phyloP scores from a whole-genome alignment of 176 grass and related monocot genomes.

The Cymbopogon citratus region DNA sequence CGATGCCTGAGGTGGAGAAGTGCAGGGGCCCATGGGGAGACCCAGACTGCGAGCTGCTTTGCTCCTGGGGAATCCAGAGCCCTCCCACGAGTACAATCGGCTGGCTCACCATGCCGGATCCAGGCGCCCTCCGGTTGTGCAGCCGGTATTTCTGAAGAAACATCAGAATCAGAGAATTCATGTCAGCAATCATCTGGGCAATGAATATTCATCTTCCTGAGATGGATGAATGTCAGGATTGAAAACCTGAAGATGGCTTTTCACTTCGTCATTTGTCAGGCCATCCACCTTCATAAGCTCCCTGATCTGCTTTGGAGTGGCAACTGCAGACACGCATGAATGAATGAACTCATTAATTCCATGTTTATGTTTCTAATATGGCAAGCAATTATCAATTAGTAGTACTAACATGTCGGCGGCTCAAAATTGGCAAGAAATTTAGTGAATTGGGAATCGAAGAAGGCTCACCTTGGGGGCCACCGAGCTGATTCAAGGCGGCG shows the following conservation, averaged over 20 bases:
- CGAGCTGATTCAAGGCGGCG: constrained; percentile 61
- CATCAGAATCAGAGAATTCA: neutral
- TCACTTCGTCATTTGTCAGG: constrained; percentile 96
- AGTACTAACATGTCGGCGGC: neutral
- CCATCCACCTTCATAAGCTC: constrained; percentile 95
- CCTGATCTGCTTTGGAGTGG: constrained; percentile 95
- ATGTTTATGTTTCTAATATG: neutral
- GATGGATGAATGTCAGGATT: neutral
- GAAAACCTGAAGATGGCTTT: constrained; percentile 97
- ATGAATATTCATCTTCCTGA: neutral
- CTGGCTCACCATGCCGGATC: constrained; percentile 10
- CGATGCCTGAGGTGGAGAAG: constrained; percentile 41
- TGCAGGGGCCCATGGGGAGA: constrained; percentile 70
- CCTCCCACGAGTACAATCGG: constrained; percentile 43
- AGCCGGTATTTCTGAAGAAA: constrained; percentile 85
- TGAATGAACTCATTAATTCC: neutral
- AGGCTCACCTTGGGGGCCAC: constrained; percentile 73
- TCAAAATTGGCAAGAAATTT: neutral
- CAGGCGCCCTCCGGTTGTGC: constrained; percentile 58
- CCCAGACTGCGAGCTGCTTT: constrained; percentile 65
- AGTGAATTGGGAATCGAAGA: neutral
- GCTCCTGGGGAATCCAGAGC: constrained; percentile 50
- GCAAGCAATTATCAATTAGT: neutral
- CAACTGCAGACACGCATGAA: constrained; percentile 51
- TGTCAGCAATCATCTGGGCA: constrained; percentile 10